Evolutionary conservation across 805 yeast genomes (phyloP), one percentile per base, ranked within the genome.

Genomic region (Kuraishia floccosa): DNA sequence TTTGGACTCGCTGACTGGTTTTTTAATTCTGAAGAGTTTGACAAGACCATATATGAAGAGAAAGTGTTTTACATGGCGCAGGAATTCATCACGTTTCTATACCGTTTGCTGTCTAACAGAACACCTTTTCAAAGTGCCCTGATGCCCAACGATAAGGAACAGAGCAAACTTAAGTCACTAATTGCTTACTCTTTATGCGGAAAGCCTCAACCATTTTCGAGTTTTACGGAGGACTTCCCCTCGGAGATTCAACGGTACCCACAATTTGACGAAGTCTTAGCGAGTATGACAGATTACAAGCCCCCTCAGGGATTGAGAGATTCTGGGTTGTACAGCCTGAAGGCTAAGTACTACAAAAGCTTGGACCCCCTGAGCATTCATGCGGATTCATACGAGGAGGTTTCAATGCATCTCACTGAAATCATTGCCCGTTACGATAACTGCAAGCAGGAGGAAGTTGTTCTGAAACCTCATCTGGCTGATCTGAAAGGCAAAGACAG

Each of bases 221-320:
- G n/a, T n/a, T n/a, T n/a, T n/a, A n/a, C n/a, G n/a, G n/a, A n/a
- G n/a, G n/a, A n/a, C n/a, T 10, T 19, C 10, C 9, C 22, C 18
- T 60, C 40, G 17, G 47, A 48, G 30, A 43, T 60, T 6, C 45
- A 55, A 3, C 61, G 56, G 17, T 52, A 57, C 9, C 42, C 52
- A 0, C 50, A 58, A 10, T 63, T 72, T 35, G 80, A 72, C 38
- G 50, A 48, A 3, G 54, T 57, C 3, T 57, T 91, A 32, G 55
- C 60, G 22, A 82, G 82, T 41, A 58, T 76, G 18, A 64, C 84
- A 1, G 63, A 53, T 4, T 82, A 63, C 43, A 64, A 65, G 19
- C 72, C 83, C 6, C 91, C 93, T 4, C 60, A 64, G 14, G 83
- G 83, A 3, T 51, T 76, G 25, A 63, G 63, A 23, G 89, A 78